Base-by-base conservation (phyloP, 2,329 filamentous ascomycete genomes). In the Fusarium fujikuroi region DNA sequence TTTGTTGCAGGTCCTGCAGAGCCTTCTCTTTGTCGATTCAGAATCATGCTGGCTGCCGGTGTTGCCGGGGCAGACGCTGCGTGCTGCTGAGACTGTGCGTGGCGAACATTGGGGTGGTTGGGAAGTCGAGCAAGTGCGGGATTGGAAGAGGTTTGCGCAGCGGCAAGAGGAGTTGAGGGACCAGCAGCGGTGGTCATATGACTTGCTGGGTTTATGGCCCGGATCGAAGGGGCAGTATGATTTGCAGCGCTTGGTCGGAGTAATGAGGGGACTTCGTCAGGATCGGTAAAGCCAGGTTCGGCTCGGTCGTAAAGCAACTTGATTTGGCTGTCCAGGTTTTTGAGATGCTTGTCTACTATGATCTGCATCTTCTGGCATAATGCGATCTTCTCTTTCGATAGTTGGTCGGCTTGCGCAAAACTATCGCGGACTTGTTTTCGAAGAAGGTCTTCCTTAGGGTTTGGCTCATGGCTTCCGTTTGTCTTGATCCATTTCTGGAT, bases 401-500 rank as follows among this genome's bases (percentile, higher is more conserved):
- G 84, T 67, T 90, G 86, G 71, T 95, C 90, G 60, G 92, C 92
- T 74, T 88, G 89, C 69, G 88, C 87, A 77, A 88, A 95, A 77
- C 90, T 91, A 69, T 93, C 90, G 61, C 86, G 83, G 74, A 95
- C 92, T 60, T 88, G 87, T 53, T 90, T 88, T 60, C 89, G 88
- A 77, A 93, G 88, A 19, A 86, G 81, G 18, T 92, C 90, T 83
- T 97, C 93, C 78, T 93, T 93, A 0, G 93, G 92, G 76, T 95
- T 94, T 37, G 87, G 85, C 58, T 91, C 87, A 76, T 93, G 90
- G 77, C 92, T 93, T 72, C 92, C 92, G 75, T 95, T 92, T 23
- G 88, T 84, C 77, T 93, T 93, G 80, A 95, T 93, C 86, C 91
- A 95, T 82, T 93, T 94, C 79, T 97, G 93, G 44, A 96, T 90